Base-by-base conservation (phyloP, 2,329 filamentous ascomycete species). In the Ustilaginoidea virens region DNA sequence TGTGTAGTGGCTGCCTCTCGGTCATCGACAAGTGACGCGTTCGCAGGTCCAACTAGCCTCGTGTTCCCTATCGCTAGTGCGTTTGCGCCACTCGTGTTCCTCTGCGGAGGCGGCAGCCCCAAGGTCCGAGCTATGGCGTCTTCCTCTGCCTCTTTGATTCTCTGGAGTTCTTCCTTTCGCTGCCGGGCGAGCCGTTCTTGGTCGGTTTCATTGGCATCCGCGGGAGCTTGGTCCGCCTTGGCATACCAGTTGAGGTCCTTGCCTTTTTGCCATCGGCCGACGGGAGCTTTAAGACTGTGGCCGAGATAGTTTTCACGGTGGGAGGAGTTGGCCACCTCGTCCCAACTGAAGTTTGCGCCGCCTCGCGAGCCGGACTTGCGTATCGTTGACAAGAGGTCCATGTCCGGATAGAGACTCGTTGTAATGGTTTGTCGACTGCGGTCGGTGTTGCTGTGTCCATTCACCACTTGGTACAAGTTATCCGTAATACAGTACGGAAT, bases 261-360 rank as follows among this genome's bases (percentile, higher is more conserved):
- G 6, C 78, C 75, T 47, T 87, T 75, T 45, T 90, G 81, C 86
- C 86, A 94, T 39, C 86, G 78, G 6, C 86, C 86, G 4, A 93
- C 85, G 0, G 86, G 82, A 0, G 86, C 86, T 63, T 87, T 93
- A 33, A 94, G 58, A 34, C 80, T 90, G 58, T 94, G 86, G 29
- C 86, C 86, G 6, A 94, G 77, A 52, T 74, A 77, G 45, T 76
- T 93, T 54, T 98, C 86, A 52, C 90, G 85, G 47, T 93, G 86
- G 14, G 69, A 60, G 28, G 85, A 92, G 39, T 65, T 74, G 50
- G 87, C 78, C 47, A 98, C 87, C 42, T 94, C 85, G 39, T 87
- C 80, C 90, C 90, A 96, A 57, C 77, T 86, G 61, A 98, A 98
- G 53, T 94, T 85, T 54, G 80, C 80, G 48, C 90, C 90, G 46